phyloP scores from a whole-genome alignment of 2,329 filamentous ascomycete genomes.

The Aspergillus fischeri region DNA sequence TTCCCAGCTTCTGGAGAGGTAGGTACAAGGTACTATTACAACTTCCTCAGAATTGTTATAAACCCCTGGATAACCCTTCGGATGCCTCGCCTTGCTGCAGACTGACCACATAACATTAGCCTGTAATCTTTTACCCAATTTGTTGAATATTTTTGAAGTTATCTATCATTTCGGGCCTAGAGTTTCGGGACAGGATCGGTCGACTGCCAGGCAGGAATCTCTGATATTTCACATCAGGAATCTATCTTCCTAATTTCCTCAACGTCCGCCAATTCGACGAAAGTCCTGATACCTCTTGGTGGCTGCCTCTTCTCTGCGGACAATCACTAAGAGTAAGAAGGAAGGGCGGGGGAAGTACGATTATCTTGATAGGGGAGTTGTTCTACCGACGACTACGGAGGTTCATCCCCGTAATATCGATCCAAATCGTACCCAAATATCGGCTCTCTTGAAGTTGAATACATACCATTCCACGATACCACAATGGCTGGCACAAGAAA shows the following conservation, averaged over 20 bases:
- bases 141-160: background rate
- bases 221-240: background rate
- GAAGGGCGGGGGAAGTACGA: background rate
- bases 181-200: background rate
- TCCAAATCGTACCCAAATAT: background rate
- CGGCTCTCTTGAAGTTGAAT: slow-evolving; percentile 1
- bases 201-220: background rate
- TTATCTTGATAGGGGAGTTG: background rate
- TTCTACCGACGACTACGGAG: background rate
- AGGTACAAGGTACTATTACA: background rate
- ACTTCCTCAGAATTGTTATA: slow-evolving; percentile 2
- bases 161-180: background rate
- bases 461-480: background rate
- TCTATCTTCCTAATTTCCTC: background rate
- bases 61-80: slow-evolving; percentile 10
- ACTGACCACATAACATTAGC: background rate
- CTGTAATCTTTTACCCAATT: background rate
- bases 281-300: slow-evolving; percentile 11
- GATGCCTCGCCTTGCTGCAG: background rate
- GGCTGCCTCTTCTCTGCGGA: slow-evolving; percentile 10
- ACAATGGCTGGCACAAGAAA: slow-evolving; percentile 94
- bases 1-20: background rate
- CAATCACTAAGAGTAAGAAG: background rate
- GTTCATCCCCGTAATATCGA: background rate
- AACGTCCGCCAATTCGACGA: background rate